phyloP scores from a whole-genome alignment of 208 protist species.

The Trichomonas vaginalis region DNA sequence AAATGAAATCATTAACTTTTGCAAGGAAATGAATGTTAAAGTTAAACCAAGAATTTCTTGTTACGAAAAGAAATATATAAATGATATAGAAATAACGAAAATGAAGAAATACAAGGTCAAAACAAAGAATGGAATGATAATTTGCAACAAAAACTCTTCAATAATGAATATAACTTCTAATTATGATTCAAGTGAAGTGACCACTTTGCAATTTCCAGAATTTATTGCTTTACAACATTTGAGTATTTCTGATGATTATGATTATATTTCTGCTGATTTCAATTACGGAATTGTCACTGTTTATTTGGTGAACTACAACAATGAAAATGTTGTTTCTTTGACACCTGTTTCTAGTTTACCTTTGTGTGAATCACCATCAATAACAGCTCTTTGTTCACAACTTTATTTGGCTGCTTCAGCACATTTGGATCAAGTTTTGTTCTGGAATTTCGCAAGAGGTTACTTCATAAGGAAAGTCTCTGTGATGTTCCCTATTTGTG shows the following conservation, averaged over 20 bases:
- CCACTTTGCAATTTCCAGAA: neutral
- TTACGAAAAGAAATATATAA: neutral
- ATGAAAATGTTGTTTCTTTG: neutral
- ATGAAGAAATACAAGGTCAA: neutral
- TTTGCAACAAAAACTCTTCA: neutral
- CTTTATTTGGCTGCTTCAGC: neutral
- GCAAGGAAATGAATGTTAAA: neutral
- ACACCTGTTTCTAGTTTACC: neutral
- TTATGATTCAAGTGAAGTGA: neutral
- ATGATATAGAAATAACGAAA: neutral
- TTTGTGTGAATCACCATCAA: neutral
- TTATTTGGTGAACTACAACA: neutral
- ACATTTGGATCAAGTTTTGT: neutral
- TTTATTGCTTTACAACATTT: neutral
- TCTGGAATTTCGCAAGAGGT: neutral
- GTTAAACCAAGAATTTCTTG: neutral
- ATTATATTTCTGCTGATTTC: neutral
- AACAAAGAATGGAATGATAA: neutral
- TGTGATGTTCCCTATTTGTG: neutral
- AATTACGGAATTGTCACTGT: neutral
- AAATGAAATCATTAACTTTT: neutral
- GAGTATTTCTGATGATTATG: neutral
- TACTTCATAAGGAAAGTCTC: neutral
- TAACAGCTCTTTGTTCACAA: neutral
- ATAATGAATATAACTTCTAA: neutral